These are phyloP conservation scores for Ogataea degrootiae DNA, from an alignment of 805 yeast genomes.

Conservation along the genomic window DNA sequence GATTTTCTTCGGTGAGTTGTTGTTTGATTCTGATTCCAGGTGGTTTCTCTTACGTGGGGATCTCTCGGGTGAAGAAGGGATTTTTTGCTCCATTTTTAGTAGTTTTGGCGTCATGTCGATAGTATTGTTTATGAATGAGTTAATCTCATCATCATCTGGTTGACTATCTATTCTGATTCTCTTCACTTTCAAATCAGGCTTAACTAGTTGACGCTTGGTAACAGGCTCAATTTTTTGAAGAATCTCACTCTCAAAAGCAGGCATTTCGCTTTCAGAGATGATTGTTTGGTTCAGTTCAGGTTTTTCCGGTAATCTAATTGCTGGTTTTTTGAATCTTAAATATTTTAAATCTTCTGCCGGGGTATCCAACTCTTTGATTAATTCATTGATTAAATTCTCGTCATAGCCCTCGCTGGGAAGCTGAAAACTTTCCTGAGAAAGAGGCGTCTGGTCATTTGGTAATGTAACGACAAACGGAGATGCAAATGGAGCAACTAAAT, in stretches of 20 bases:
- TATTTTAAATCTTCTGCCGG: constrained; percentile 17
- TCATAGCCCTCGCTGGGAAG: neutral
- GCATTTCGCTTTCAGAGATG: neutral
- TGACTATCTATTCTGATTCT: constrained; percentile 18
- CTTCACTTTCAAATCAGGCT: constrained; percentile 26
- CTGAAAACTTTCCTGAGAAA: neutral
- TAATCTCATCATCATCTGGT: constrained; percentile 5
- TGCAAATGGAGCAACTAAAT: constrained; percentile 21
- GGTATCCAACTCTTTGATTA: constrained; percentile 14
- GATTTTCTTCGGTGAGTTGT: too few relatives aligned
- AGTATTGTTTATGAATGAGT: constrained; percentile 1
- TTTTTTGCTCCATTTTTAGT: too few relatives aligned
- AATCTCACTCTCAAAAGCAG: constrained; percentile 12
- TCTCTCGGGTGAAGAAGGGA: too few relatives aligned
- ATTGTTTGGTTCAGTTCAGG: neutral
- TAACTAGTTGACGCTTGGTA: constrained; percentile 16
- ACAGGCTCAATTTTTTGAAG: constrained; percentile 9
- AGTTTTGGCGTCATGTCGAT: neutral
- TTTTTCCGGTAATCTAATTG: constrained; percentile 8
- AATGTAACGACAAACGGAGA: constrained; percentile 22
- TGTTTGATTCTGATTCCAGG: too few relatives aligned
- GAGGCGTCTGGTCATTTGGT: constrained; percentile 4
- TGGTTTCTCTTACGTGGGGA: too few relatives aligned
- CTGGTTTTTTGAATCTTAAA: constrained; percentile 34
- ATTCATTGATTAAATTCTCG: constrained; percentile 23